phyloP scores from a whole-genome alignment of 2,329 filamentous ascomycete species.

The Beauveria medogensis region DNA sequence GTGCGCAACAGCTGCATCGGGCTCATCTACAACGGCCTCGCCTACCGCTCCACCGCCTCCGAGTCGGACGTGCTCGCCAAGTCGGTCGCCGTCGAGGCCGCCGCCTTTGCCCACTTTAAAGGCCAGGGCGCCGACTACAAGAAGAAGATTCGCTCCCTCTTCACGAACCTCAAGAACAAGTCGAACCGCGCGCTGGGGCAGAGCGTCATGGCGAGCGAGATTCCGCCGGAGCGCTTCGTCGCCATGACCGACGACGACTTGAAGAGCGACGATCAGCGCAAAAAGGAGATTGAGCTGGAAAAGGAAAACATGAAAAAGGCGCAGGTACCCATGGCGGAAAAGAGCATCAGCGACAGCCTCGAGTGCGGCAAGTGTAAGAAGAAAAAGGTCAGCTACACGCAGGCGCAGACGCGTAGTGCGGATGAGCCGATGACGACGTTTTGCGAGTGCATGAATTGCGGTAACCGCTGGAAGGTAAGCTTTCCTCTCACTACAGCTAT shows the following conservation, averaged over 20 bases:
- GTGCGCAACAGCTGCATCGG: conserved; percentile 80
- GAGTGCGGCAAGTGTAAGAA: conserved; percentile 88
- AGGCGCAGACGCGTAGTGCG: conserved; percentile 90
- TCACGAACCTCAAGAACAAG: conserved; percentile 90
- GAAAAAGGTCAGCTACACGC: conserved; percentile 90
- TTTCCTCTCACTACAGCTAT: background rate
- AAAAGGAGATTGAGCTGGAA: conserved; percentile 66
- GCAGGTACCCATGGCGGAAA: conserved; percentile 86
- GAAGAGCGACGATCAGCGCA: conserved; percentile 74
- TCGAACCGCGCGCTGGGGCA: conserved; percentile 70
- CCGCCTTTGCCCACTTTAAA: conserved; percentile 62
- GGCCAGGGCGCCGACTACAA: conserved; percentile 71
- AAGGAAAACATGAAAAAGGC: conserved; percentile 96
- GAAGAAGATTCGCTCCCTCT: conserved; percentile 83
- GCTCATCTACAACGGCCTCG: conserved; percentile 86
- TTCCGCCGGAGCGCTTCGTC: conserved; percentile 67
- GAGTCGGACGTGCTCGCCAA: conserved; percentile 63
- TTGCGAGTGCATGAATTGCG: conserved; percentile 63
- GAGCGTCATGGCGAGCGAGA: conserved; percentile 67
- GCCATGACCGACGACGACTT: conserved; percentile 84
- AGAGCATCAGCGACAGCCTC: conserved; percentile 79
- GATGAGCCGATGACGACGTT: conserved; percentile 88
- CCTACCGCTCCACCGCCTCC: conserved; percentile 61
- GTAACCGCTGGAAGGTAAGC: conserved; percentile 63
- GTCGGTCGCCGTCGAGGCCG: conserved; percentile 74